Conservation (phyloP, 495 filamentous ascomycete genomes). For the Xylaria intraflava region DNA sequence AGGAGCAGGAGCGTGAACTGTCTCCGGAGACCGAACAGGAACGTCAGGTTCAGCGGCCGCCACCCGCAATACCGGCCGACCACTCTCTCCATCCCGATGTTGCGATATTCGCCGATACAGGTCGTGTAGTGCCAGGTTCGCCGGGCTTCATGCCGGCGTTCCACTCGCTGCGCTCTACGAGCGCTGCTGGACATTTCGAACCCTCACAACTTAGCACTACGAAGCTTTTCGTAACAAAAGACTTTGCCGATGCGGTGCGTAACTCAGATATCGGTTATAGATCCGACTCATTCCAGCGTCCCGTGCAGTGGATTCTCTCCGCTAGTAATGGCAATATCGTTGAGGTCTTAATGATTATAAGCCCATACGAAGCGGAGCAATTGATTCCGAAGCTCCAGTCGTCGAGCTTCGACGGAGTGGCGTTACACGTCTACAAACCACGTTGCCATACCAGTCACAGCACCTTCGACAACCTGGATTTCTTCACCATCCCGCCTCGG, state of each 20-base stretch:
- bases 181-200: slow-evolving; percentile 26
- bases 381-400: slow-evolving; percentile 37
- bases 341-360: slow-evolving; percentile 48
- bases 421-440: slow-evolving; percentile 54
- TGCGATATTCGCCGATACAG: slow-evolving; percentile 29
- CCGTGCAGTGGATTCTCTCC: slow-evolving; percentile 55
- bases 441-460: slow-evolving; percentile 38
- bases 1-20: slow-evolving; percentile 68
- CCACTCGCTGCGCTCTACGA: slow-evolving; percentile 34
- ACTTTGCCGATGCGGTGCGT: slow-evolving; percentile 50
- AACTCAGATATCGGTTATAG: neutral
- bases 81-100: slow-evolving; percentile 47
- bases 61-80: slow-evolving; percentile 20
- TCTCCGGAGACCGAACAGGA: slow-evolving; percentile 58
- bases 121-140: slow-evolving; percentile 14
- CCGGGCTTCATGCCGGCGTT: slow-evolving; percentile 45
- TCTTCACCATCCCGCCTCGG: slow-evolving; percentile 32
- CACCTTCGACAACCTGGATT: slow-evolving; percentile 43
- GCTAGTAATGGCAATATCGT: slow-evolving; percentile 6
- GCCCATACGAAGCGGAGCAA: slow-evolving; percentile 54
- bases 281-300: slow-evolving; percentile 49
- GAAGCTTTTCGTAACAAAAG: slow-evolving; percentile 44
- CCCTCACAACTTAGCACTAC: slow-evolving; percentile 31
- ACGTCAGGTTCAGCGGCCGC: slow-evolving; percentile 46
- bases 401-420: slow-evolving; percentile 23